Evolutionary conservation across 805 yeast species (phyloP), one percentile per base, ranked within the genome.

Genomic region (Millerozyma miso): DNA sequence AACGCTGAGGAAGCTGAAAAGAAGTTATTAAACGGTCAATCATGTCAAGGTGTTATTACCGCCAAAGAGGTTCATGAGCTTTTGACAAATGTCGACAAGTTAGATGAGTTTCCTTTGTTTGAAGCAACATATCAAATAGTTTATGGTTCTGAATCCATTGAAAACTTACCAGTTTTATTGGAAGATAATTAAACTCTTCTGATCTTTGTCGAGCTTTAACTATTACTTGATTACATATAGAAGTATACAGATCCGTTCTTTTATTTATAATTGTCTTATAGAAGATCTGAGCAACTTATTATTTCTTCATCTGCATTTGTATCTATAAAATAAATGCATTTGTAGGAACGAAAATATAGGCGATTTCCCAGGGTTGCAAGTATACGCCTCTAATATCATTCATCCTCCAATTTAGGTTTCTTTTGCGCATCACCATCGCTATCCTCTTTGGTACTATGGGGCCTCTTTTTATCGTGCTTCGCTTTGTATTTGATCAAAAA

Each of bases 41-140:
- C 93, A 37, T 95, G 97, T 45, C 99, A 93, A 73, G 99, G 99
- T 66, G 77, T 90, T 45, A 78, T 85, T 58, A 93, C 99, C 33
- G 77, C 90, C 43, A 80, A 79, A 61, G 99, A 93, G 73, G 97
- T 93, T 36, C 86, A 88, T 65, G 95, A 86, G 56, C 80, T 89
- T 63, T 76, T 88, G 59, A 71, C 63, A 33, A 74, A 73, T 49
- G 74, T 72, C 57, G 65, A 69, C 42, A 67, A 75, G 59, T 58
- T 71, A 46, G 72, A 71, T 39, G 93, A 89, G 50, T 91, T 85
- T 79, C 98, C 98, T 49, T 73, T 85, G 48, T 80, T 85, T 55
- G 79, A 75, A 51, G 83, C 86, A 36, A 89, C 95, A 39, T 89
- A 89, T 68, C 83, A 80, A 59, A 87, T 91, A 53, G 79, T 88